Conservation (phyloP, 495 filamentous ascomycete species). For the Penicillium arizonense region DNA sequence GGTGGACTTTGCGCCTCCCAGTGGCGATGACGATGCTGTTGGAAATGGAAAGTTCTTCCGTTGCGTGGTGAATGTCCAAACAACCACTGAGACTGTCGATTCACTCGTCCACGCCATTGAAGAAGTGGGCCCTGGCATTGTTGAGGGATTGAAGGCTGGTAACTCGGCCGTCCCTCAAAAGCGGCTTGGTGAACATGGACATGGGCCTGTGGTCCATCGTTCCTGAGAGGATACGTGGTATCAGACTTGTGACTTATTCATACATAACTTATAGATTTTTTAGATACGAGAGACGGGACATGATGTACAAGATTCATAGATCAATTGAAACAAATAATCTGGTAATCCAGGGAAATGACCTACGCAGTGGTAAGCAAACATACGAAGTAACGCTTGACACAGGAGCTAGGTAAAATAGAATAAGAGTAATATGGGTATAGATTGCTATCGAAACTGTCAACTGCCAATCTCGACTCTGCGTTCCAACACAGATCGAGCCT, state of each 20-base stretch:
- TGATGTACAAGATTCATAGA: background rate
- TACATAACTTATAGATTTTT: background rate
- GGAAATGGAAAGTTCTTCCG: slow-evolving; percentile 78
- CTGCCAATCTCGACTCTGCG: slow-evolving; percentile 66
- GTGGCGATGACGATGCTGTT: slow-evolving; percentile 47
- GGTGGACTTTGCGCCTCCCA: slow-evolving; percentile 85
- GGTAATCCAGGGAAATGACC: no score
- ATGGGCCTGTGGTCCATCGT: slow-evolving; percentile 37
- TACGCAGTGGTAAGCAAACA: no score
- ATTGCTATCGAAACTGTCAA: background rate
- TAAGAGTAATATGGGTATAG: background rate
- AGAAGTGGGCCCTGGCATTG: slow-evolving; percentile 56
- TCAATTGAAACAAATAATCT: no score
- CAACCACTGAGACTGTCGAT: slow-evolving; percentile 70
- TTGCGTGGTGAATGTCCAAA: slow-evolving; percentile 81
- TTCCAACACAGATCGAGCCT: slow-evolving; percentile 76
- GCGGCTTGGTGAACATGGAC: slow-evolving; percentile 31
- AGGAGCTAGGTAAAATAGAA: background rate
- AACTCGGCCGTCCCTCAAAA: slow-evolving; percentile 12
- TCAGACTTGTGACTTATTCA: background rate
- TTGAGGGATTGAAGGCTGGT: slow-evolving; percentile 29
- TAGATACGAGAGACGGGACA: background rate
- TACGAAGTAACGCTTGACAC: background rate
- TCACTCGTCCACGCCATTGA: slow-evolving; percentile 71
- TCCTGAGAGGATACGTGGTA: slow-evolving; percentile 5